These are phyloP conservation scores for Vanderwaltozyma tropicalis DNA, from an alignment of 805 yeast species.

Conservation along the genomic window DNA sequence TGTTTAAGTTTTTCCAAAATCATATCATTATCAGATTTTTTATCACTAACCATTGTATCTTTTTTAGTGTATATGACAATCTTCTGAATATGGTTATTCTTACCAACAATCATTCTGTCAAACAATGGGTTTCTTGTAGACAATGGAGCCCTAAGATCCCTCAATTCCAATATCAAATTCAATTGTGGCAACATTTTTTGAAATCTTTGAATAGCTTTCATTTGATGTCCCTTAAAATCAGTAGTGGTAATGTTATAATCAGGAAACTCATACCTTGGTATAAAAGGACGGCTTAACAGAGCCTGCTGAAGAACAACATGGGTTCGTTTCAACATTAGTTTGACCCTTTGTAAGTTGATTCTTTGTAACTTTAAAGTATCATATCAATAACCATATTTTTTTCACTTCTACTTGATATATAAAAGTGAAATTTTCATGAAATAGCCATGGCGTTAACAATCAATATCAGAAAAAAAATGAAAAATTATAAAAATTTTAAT, in stretches of 20 bases:
- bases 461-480: too few species aligned
- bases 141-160: constrained; percentile 86
- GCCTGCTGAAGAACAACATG: too few species aligned
- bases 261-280: constrained; percentile 69
- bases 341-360: too few species aligned
- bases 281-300: constrained; percentile 30
- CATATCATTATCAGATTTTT: constrained; percentile 2
- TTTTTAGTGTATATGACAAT: constrained; percentile 62
- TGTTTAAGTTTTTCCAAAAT: constrained; percentile 24
- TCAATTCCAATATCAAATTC: constrained; percentile 70
- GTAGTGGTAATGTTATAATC: constrained; percentile 56
- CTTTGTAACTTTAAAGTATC: too few species aligned
- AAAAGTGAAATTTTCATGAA: too few species aligned
- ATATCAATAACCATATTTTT: too few species aligned
- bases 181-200: constrained; percentile 64
- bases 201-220: constrained; percentile 61
- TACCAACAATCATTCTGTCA: constrained; percentile 46
- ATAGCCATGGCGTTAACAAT: too few species aligned
- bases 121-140: constrained; percentile 74
- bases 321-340: too few species aligned
- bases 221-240: constrained; percentile 87
- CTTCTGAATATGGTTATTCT: constrained; percentile 25
- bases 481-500: too few species aligned
- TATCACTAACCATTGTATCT: constrained; percentile 39
- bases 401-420: too few species aligned